phyloP scores from a whole-genome alignment of 768 basidiomycete species.

The Tylopilus vinaceipallidus region DNA sequence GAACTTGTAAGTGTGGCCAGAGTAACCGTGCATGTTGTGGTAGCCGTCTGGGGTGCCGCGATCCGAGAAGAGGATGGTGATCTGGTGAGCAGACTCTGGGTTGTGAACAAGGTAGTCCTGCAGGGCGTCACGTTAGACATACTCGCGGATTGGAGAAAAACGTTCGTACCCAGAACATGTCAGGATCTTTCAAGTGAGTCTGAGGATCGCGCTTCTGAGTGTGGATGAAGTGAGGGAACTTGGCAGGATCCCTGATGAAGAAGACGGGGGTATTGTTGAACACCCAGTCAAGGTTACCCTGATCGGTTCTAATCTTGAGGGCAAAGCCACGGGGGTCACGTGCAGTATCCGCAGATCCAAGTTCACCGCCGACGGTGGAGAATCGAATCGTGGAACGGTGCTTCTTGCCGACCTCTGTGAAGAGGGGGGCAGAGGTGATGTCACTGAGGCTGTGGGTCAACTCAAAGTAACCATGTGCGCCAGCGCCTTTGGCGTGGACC shows the following conservation, averaged over 20 bases:
- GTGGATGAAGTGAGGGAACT: conserved; percentile 95
- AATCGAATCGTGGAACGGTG: conserved; percentile 80
- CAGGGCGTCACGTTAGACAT: conserved; percentile 3
- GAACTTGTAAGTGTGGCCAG: conserved; percentile 89
- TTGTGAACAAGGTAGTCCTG: conserved; percentile 89
- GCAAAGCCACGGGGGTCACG: conserved; percentile 95
- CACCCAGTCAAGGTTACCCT: conserved; percentile 93
- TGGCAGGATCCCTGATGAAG: conserved; percentile 83
- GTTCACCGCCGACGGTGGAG: conserved; percentile 90
- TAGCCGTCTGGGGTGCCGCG: conserved; percentile 91
- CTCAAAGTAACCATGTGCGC: conserved; percentile 92
- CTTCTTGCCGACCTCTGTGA: conserved; percentile 65
- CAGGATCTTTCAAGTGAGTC: conserved; percentile 85
- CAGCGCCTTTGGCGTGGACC: conserved; percentile 91
- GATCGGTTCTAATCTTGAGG: conserved; percentile 81
- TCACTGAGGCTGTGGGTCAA: conserved; percentile 85
- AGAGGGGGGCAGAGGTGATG: conserved; percentile 67
- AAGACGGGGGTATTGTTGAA: conserved; percentile 92
- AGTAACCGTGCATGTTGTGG: conserved; percentile 88
- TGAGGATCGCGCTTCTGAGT: conserved; percentile 91
- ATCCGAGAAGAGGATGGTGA: conserved; percentile 92
- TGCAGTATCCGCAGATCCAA: conserved; percentile 87
- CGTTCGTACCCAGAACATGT: conserved; percentile 73
- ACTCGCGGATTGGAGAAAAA: background rate
- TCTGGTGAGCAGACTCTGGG: conserved; percentile 86